A percentile compares a stretch with the other conserved stretches of the same genome.
Conservation (phyloP, 1,284 basidiomycete genomes). For the Meripilus lineatus region DNA sequence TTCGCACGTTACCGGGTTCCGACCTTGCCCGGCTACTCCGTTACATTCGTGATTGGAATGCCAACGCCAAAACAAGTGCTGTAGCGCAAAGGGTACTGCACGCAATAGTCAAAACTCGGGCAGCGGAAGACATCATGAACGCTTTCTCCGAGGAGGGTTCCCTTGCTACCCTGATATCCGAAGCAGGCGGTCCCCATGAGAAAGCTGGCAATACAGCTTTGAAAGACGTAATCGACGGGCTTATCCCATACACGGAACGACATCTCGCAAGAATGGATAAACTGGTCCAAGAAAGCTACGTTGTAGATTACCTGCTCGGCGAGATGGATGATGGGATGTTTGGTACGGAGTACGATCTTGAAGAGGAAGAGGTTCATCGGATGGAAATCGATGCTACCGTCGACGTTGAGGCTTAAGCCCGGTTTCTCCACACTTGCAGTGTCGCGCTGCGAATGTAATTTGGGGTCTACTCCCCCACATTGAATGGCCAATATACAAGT, state of each 20-base stretch:
- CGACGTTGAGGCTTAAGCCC: slow-evolving; percentile 14
- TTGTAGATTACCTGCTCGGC: slow-evolving; percentile 86
- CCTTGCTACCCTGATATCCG: not conserved
- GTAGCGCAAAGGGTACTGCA: slow-evolving; percentile 87
- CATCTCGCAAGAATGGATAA: slow-evolving; percentile 85
- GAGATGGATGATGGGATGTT: slow-evolving; percentile 89
- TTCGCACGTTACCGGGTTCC: slow-evolving; percentile 63
- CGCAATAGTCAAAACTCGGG: slow-evolving; percentile 73
- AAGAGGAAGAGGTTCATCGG: slow-evolving; percentile 37
- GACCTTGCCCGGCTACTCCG: slow-evolving; percentile 81
- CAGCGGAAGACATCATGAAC: slow-evolving; percentile 68
- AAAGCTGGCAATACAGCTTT: slow-evolving; percentile 39
- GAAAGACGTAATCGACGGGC: slow-evolving; percentile 77
- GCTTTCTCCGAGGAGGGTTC: slow-evolving; percentile 46
- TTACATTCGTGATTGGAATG: slow-evolving; percentile 93
- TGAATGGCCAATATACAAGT: no score
- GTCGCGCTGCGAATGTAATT: no score
- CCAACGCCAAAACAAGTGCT: slow-evolving; percentile 79
- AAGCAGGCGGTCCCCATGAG: slow-evolving; percentile 4
- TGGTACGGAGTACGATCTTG: slow-evolving; percentile 37
- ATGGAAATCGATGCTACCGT: slow-evolving; percentile 23
- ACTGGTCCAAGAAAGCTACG: slow-evolving; percentile 88
- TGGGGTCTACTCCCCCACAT: no score
- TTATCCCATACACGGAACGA: slow-evolving; percentile 92
- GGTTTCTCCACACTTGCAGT: not conserved